A percentile compares a stretch with the other conserved stretches of the same genome.
phyloP scores from a whole-genome alignment of 2,329 filamentous ascomycete genomes.

The Rhinocladiella similis region DNA sequence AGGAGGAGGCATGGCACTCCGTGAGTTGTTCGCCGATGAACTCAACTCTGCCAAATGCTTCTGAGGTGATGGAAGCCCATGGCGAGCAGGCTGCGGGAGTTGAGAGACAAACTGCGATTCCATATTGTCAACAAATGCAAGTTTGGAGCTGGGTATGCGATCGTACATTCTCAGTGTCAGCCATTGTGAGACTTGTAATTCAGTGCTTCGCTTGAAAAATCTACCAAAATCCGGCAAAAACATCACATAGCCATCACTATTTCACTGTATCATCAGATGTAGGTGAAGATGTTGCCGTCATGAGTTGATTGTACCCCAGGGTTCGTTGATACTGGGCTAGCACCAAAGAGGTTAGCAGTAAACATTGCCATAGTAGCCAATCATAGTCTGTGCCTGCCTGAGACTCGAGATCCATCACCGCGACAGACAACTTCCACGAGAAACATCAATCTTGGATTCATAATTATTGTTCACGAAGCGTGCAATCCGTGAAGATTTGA shows the following conservation, averaged over 20 bases:
- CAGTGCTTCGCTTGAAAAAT: too few species aligned
- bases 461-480: too few species aligned
- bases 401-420: too few species aligned
- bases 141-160: neutral
- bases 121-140: constrained; percentile 1
- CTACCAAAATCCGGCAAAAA: neutral
- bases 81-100: constrained; percentile 37
- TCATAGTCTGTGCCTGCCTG: neutral
- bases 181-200: constrained; percentile 10
- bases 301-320: neutral
- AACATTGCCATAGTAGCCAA: neutral
- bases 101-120: constrained; percentile 33
- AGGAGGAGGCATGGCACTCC: constrained; percentile 46
- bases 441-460: too few species aligned
- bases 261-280: neutral
- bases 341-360: neutral
- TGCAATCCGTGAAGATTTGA: too few species aligned
- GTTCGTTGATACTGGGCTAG: neutral
- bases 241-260: neutral
- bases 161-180: constrained; percentile 26
- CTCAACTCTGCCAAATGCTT: constrained; percentile 52
- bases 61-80: constrained; percentile 30
- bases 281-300: neutral
- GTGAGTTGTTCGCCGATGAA: constrained; percentile 55
- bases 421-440: too few species aligned